Evolutionary conservation across 805 yeast species (phyloP).

Genomic region (Starmerella roubikii): DNA sequence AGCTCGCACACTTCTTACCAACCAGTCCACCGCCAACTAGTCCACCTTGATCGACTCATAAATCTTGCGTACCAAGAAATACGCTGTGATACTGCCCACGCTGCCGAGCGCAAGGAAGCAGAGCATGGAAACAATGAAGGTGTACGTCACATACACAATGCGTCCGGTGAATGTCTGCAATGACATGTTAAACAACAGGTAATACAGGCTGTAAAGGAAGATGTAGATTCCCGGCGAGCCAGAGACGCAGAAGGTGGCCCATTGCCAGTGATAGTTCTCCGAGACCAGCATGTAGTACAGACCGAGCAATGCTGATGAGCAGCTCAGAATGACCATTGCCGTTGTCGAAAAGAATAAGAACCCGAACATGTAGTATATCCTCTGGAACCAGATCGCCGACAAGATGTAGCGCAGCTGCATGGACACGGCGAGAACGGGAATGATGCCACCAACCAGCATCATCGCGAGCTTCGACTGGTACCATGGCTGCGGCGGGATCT

Average conservation of each 20-base stretch:
- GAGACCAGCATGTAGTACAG: slow-evolving; percentile 74
- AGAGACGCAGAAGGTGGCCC: slow-evolving; percentile 77
- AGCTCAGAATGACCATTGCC: slow-evolving; percentile 70
- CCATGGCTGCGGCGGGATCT: slow-evolving; percentile 84
- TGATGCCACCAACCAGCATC: slow-evolving; percentile 67
- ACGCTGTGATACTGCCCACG: slow-evolving; percentile 64
- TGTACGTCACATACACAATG: slow-evolving; percentile 72
- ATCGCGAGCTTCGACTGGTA: slow-evolving; percentile 56
- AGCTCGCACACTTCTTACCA: too few relatives aligned
- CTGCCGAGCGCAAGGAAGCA: slow-evolving; percentile 78
- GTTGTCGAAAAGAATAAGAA: slow-evolving; percentile 78
- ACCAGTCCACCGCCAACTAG: too few relatives aligned
- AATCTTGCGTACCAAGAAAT: slow-evolving; percentile 62
- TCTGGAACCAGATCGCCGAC: slow-evolving; percentile 84
- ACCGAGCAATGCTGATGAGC: slow-evolving; percentile 64
- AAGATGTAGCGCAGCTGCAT: slow-evolving; percentile 90
- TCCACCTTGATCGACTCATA: slow-evolving; percentile 82
- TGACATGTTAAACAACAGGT: slow-evolving; percentile 35
- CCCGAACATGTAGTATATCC: slow-evolving; percentile 94
- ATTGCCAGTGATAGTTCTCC: slow-evolving; percentile 95
- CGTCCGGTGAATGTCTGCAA: slow-evolving; percentile 64
- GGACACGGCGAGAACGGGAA: slow-evolving; percentile 90
- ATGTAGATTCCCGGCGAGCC: slow-evolving; percentile 83
- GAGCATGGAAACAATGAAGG: slow-evolving; percentile 51
- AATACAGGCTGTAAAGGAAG: slow-evolving; percentile 64